Percentiles rank a stretch among this genome's conserved stretches.
Conservation (phyloP, 352 stramenopile species). For the Pythium myriotylum region DNA sequence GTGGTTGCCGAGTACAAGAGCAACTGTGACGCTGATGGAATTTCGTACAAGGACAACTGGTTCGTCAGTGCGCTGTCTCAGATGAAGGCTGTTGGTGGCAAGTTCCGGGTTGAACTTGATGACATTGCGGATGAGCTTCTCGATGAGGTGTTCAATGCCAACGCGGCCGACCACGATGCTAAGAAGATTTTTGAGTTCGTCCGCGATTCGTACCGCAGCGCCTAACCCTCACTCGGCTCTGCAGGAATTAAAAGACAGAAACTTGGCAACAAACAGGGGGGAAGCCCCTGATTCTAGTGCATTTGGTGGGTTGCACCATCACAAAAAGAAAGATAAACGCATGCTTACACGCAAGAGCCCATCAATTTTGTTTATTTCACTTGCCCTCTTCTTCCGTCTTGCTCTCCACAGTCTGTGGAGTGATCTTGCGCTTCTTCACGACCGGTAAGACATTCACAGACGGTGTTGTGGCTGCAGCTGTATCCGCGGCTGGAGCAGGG, state of each 20-base stretch:
- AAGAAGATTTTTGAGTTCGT: conserved; percentile 79
- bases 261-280: too few species aligned
- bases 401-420: conserved; percentile 21
- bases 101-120: conserved; percentile 62
- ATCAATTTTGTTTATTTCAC: conserved; percentile 5
- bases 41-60: conserved; percentile 82
- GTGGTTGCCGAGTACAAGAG: conserved; percentile 79
- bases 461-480: background rate
- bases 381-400: conserved; percentile 13
- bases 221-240: too few species aligned
- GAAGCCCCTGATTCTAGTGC: too few species aligned
- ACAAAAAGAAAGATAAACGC: too few species aligned
- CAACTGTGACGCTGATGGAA: conserved; percentile 70
- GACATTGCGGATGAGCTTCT: conserved; percentile 54
- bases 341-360: background rate
- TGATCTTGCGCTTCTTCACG: conserved; percentile 69
- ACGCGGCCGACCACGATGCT: conserved; percentile 62
- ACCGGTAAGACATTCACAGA: conserved; percentile 74
- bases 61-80: conserved; percentile 70
- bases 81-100: conserved; percentile 67
- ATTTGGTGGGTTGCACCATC: too few species aligned
- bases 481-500: conserved; percentile 5
- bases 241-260: too few species aligned
- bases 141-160: conserved; percentile 52
- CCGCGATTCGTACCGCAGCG: conserved; percentile 68